Base-by-base conservation (phyloP, 768 basidiomycete genomes). In the Crucibulum laeve region DNA sequence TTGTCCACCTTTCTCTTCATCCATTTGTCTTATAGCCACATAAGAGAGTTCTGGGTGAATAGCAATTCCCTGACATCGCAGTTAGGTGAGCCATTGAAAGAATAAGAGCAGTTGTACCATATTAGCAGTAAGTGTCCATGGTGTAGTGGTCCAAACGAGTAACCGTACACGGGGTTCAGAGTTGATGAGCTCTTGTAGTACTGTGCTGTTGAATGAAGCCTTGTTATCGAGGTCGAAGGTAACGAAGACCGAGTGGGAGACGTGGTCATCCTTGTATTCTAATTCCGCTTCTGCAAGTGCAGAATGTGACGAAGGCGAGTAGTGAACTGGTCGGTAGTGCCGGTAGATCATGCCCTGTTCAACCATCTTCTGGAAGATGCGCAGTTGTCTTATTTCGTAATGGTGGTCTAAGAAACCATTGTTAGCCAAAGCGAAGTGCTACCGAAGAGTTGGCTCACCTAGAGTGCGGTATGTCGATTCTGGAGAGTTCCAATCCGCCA, bases 241-340 rank as follows among this genome's bases (percentile, higher is more conserved):
- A 32, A 96, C 87, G 55, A 90, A 97, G 32, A 88, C 89, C 4
- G 92, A 89, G 51, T 86, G 81, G 0, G 93, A 96, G 37, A 82
- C 67, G 58, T 96, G 93, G 53, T 88, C 79, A 23, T 96, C 94
- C 48, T 80, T 83, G 66, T 97, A 97, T 21, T 80, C 76, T 22
- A 99, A 71, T 59, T 99, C 95, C 4, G 94, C 91, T 65, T 99
- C 95, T 0, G 95, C 95, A 11, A 99, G 67, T 0, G 95, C 95
- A 4, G 95, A 94, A 32, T 78, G 80, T 1, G 94, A 96, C 0
- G 93, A 95, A 2, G 95, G 95, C 0, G 95, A 97, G 60, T 91
- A 97, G 60, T 96, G 82, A 4, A 94, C 91, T 0, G 95, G 95
- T 22, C 92, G 82, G 53, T 90, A 83, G 48, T 87, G 82, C 43